Conservation (phyloP, 208 protist species). For the Leptomonas pyrrhocoris region DNA sequence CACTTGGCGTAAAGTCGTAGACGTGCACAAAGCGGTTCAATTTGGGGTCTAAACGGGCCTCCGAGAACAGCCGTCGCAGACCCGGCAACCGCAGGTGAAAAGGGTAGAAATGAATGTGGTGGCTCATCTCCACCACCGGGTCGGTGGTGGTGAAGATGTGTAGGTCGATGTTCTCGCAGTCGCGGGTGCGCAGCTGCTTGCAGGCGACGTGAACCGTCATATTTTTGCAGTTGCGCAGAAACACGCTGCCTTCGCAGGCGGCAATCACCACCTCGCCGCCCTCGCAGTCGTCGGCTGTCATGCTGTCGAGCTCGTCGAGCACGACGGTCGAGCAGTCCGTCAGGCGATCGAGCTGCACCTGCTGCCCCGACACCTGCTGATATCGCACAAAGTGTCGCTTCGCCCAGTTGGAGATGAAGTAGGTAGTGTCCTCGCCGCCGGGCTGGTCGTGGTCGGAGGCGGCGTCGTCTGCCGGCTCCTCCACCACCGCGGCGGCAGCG, state of each 20-base stretch:
- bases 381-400: conserved; percentile 65
- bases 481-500: conserved; percentile 5
- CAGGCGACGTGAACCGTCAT: conserved; percentile 92
- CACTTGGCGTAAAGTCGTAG: conserved; percentile 91
- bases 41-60: conserved; percentile 67
- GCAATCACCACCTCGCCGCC: conserved; percentile 92
- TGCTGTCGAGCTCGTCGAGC: conserved; percentile 87
- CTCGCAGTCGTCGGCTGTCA: conserved; percentile 93
- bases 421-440: conserved; percentile 75
- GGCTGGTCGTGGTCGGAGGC: conserved; percentile 35
- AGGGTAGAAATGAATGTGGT: conserved; percentile 83
- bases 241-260: conserved; percentile 91
- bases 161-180: conserved; percentile 86
- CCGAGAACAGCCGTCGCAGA: conserved; percentile 59
- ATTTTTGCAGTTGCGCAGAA: conserved; percentile 92
- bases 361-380: conserved; percentile 81
- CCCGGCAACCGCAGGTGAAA: conserved; percentile 80
- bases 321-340: conserved; percentile 86
- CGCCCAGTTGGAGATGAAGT: conserved; percentile 85
- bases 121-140: conserved; percentile 90
- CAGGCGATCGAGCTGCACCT: conserved; percentile 89
- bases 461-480: conserved; percentile 13
- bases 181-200: conserved; percentile 92
- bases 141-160: conserved; percentile 90
- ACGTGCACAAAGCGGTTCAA: conserved; percentile 90